Evolutionary conservation across 805 yeast species (phyloP).

Genomic region (Maudiozyma bulderi): DNA sequence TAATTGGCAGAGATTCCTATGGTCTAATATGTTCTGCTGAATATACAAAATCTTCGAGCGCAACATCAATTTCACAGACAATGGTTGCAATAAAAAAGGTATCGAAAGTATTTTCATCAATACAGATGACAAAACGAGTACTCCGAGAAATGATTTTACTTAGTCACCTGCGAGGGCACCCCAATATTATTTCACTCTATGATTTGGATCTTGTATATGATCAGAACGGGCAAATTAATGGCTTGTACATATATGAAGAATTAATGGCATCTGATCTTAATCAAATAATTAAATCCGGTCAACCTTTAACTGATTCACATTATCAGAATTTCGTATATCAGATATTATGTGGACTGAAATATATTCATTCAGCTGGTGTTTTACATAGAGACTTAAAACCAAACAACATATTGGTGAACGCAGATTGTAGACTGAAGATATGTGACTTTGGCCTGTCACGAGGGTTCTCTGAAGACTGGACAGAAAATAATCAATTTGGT

Average conservation of each 20-base stretch:
- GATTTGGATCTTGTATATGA: slow-evolving; percentile 75
- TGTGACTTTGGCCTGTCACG: slow-evolving; percentile 97
- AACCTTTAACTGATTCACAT: slow-evolving; percentile 86
- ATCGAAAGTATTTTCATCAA: slow-evolving; percentile 82
- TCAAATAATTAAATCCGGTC: slow-evolving; percentile 88
- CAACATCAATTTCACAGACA: slow-evolving; percentile 31
- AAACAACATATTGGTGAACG: slow-evolving; percentile 83
- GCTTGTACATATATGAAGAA: slow-evolving; percentile 87
- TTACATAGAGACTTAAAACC: slow-evolving; percentile 92
- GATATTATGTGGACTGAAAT: slow-evolving; percentile 79
- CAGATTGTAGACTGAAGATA: slow-evolving; percentile 90
- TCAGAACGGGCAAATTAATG: slow-evolving; percentile 70
- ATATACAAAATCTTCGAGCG: slow-evolving; percentile 52
- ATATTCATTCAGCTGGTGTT: slow-evolving; percentile 85
- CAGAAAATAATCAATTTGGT: slow-evolving; percentile 77
- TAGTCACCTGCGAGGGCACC: slow-evolving; percentile 91
- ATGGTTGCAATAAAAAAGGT: slow-evolving; percentile 87
- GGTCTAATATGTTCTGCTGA: slow-evolving; percentile 93
- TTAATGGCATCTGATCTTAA: slow-evolving; percentile 97
- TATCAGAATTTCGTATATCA: slow-evolving; percentile 90
- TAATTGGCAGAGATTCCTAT: slow-evolving; percentile 94
- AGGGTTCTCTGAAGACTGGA: slow-evolving; percentile 73
- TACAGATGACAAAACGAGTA: slow-evolving; percentile 83
- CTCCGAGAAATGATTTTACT: slow-evolving; percentile 79
- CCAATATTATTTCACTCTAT: slow-evolving; percentile 86